Evolutionary conservation across 2,329 filamentous ascomycete species (phyloP).

Genomic region (Sporothrix globosa): DNA sequence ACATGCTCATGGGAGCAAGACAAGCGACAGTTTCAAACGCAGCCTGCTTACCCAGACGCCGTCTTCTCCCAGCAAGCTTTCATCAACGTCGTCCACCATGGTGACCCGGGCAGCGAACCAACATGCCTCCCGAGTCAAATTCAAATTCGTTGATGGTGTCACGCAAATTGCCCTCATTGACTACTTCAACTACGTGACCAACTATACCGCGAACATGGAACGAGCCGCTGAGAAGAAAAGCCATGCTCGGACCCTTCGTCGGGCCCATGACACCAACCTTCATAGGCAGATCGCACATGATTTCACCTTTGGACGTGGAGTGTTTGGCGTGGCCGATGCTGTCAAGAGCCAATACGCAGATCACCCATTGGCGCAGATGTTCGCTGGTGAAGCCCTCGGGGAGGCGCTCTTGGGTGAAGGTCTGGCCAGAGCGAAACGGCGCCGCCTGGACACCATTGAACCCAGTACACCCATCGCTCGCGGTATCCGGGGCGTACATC

Average conservation of each 20-base stretch:
- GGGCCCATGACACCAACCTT: conserved; percentile 20
- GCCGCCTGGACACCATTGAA: not conserved
- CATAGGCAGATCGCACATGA: conserved; percentile 32
- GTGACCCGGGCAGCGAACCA: conserved; percentile 23
- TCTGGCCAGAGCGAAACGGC: conserved; percentile 36
- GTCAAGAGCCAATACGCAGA: conserved; percentile 7
- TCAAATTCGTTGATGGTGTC: conserved; percentile 34
- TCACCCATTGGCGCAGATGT: conserved; percentile 33
- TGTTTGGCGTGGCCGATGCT: conserved; percentile 34
- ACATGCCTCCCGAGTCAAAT: not conserved
- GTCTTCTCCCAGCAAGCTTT: conserved; percentile 20
- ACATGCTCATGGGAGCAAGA: not conserved
- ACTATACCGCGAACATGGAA: conserved; percentile 36
- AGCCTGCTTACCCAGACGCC: not conserved
- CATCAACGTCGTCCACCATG: not conserved
- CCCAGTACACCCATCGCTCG: conserved; percentile 33
- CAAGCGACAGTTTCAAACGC: not conserved
- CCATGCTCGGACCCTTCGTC: conserved; percentile 24
- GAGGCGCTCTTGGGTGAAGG: conserved; percentile 27
- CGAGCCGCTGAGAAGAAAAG: conserved; percentile 30
- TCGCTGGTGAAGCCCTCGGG: conserved; percentile 34
- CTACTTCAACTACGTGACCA: conserved; percentile 32
- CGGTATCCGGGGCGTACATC: not conserved
- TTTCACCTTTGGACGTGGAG: conserved; percentile 35
- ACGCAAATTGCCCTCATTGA: conserved; percentile 37